Percentiles rank a stretch among this genome's conserved stretches.
phyloP scores from a whole-genome alignment of 768 basidiomycete species.

The Strobilomyces dryophilus region DNA sequence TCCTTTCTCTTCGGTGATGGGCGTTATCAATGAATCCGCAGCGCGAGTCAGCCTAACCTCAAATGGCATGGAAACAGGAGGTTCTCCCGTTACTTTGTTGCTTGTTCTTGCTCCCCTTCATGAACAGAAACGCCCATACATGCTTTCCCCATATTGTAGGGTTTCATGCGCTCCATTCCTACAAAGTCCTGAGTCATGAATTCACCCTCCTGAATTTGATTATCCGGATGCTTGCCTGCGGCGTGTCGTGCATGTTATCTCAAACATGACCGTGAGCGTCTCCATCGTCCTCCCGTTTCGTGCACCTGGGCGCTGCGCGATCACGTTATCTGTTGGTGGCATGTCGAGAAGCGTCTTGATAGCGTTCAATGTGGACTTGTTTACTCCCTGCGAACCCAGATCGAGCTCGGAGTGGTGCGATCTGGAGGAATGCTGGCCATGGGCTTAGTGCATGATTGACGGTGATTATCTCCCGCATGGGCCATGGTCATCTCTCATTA shows the following conservation, averaged over 20 bases:
- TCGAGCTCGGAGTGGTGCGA: constrained; percentile 2
- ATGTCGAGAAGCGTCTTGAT: constrained; percentile 2
- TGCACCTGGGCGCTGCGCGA: background rate
- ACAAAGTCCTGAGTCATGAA: background rate
- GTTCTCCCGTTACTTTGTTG: constrained; percentile 12
- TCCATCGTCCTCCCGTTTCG: background rate
- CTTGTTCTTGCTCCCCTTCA: background rate
- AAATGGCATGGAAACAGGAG: constrained; percentile 22
- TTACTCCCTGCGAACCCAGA: constrained; percentile 8
- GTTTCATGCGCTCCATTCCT: constrained; percentile 12
- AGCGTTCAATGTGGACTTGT: background rate
- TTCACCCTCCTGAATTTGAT: constrained; percentile 15
- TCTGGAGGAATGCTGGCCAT: background rate
- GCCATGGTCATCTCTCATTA: background rate
- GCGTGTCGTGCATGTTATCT: constrained; percentile 2
- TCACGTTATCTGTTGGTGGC: constrained; percentile 1
- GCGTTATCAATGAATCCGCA: constrained; percentile 15
- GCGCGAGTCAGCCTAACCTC: constrained; percentile 1
- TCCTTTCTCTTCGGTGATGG: constrained; percentile 9
- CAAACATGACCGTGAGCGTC: constrained; percentile 14
- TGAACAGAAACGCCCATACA: constrained; percentile 1
- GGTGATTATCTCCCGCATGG: constrained; percentile 25
- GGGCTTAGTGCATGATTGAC: constrained; percentile 13
- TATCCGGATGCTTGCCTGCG: constrained; percentile 7
- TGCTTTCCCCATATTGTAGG: constrained; percentile 1